Base-by-base conservation (phyloP, 2,329 filamentous ascomycete genomes). In the Talaromyces atroroseus region DNA sequence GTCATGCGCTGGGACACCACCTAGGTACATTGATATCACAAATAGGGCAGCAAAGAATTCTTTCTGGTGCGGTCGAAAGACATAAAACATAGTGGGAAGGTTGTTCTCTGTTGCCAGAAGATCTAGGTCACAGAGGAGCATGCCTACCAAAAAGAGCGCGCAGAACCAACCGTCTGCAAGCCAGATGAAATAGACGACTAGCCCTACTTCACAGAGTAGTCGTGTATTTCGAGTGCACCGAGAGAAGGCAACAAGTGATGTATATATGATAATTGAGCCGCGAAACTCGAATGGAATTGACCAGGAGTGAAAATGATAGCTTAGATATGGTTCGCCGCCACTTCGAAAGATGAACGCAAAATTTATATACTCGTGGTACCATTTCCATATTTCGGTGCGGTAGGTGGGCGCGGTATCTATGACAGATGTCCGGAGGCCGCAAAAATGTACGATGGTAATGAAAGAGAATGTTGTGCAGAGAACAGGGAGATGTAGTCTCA, bases 171-270 rank as follows among this genome's bases (percentile, higher is more conserved):
- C 85, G 65, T 89, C 86, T 3, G 78, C 79, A 52, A 88, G 78
- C 66, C 86, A 88, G 65, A 89, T 74, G 64, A 87, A 87, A 70
- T 89, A 89, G 60, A 76, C 74, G 20, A 83, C 77, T 8, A 89
- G 72, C 1, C 65, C 78, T 1, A 75, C 49, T 62, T 82, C 71
- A 64, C 80, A 80, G 66, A 74, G 74, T 0, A 87, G 74, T 14
- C 86, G 79, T 2, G 80, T 78, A 54, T 77, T 80, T 21, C 71
- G 73, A 0, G 79, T 79, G 56, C 78, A 80, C 53, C 80, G 74
- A 0, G 83, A 80, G 11, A 88, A 75, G 0, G 84, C 81, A 18
- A 83, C 65, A 4, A 82, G 68, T 0, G 79, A 67, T 0, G 80
- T 82, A 66, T 85, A 89, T 52, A 86, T 71, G 59, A 84, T 73